Evolutionary conservation across 2,329 filamentous ascomycete genomes (phyloP), one percentile per base, ranked within the genome.

Genomic region (Hortaea werneckii): DNA sequence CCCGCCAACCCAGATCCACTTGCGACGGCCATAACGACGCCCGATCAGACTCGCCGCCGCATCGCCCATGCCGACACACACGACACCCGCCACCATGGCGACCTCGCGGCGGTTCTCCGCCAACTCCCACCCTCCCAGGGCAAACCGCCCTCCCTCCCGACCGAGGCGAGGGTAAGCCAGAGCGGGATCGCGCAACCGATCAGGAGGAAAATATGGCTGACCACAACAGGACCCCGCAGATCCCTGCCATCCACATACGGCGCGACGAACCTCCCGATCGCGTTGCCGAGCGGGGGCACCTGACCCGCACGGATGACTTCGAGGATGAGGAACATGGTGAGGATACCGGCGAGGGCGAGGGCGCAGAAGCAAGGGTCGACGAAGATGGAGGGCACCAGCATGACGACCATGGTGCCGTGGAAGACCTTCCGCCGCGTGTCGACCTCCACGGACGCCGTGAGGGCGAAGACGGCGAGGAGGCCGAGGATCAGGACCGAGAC

Each of bases 371-470:
- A 75, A 1, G 92, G 90, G 63, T 98, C 92, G 52, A 96, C 70
- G 61, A 81, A 95, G 2, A 83, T 85, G 1, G 86, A 80, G 0
- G 92, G 89, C 1, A 96, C 74, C 46, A 98, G 82, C 87, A 98
- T 95, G 46, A 81, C 80, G 6, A 96, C 90, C 85, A 96, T 96
- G 76, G 90, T 95, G 55, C 94, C 94, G 65, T 98, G 92, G 64
- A 98, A 98, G 26, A 96, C 86, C 66, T 98, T 98, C 42, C 92
- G 81, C 42, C 92, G 79, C 1, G 92, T 98, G 67, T 98, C 92
- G 40, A 98, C 90, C 66, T 95, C 89, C 54, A 85, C 89, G 42
- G 86, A 72, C 37, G 83, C 85, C 43, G 92, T 78, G 6, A 95
- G 86, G 4, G 85, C 73, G 7, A 80, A 68, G n/a, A 95, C 88